Percentiles rank a stretch among this genome's conserved stretches.
Conservation (phyloP, 495 filamentous ascomycete genomes). For the Penicillium egyptiacum region DNA sequence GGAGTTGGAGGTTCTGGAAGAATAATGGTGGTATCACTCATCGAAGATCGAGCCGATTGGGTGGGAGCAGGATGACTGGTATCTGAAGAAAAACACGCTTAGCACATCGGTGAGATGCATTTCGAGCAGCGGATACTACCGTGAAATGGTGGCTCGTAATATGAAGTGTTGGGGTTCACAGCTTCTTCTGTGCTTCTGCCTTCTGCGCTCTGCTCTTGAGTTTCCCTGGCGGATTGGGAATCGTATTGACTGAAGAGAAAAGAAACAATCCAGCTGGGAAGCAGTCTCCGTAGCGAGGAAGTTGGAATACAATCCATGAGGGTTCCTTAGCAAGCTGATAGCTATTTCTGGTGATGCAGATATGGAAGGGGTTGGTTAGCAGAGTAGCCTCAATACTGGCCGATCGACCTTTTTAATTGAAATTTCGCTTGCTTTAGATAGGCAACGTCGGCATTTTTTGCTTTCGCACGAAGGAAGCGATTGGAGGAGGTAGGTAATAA, state of each 20-base stretch:
- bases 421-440: neutral
- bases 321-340: neutral
- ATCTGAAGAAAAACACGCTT: neutral
- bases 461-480: neutral
- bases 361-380: neutral
- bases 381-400: neutral
- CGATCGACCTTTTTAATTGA: neutral
- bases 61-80: neutral
- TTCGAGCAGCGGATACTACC: neutral
- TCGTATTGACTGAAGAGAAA: conserved; percentile 1
- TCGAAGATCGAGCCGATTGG: conserved; percentile 1
- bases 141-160: neutral
- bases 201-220: conserved; percentile 4
- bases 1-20: neutral
- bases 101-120: neutral
- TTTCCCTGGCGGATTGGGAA: neutral
- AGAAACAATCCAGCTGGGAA: neutral
- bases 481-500: neutral
- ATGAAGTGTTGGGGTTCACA: neutral
- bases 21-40: neutral
- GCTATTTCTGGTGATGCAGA: neutral
- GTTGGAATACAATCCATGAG: conserved; percentile 1
- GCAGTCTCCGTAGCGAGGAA: conserved; percentile 1
- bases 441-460: neutral
- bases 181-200: conserved; percentile 2